Evolutionary conservation across 495 filamentous ascomycete genomes (phyloP), one percentile per base, ranked within the genome.

Genomic region (Neurospora tetrasperma): DNA sequence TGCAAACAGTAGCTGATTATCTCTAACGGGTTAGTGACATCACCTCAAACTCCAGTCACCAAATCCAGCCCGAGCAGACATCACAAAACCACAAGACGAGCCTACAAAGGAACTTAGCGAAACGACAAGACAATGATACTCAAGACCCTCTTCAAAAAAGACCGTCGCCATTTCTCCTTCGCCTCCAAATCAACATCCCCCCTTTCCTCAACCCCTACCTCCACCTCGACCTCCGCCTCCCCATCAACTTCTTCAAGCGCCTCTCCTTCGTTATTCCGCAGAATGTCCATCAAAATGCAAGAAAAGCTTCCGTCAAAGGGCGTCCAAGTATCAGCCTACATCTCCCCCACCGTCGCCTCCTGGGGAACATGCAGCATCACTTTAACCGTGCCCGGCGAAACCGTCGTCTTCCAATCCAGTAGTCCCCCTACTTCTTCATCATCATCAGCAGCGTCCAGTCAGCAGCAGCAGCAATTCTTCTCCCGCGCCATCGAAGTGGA

Each of bases 401-500:
- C 54, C 54, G 54, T 9, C 6, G 54, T 66, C 1, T 35, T 66
- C 54, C 31, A 31, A 16, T 62, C 39, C 39, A 40, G 39, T 40
- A 40, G 39, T 40, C 39, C 39, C 39, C 39, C 39, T 40, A 8
- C 39, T 8, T 40, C 39, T 1, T 8, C 23, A 3, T 39, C 38
- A 0, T 39, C 38, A 8, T 7, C 23, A 14, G 27, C 48, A 8
- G 31, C 54, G 2, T 5, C 23, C 8, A 4, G 2, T 8, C 6
- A 35, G 0, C 23, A 62, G 0, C 23, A 31, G 12, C 46, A 35
- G 12, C 35, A 4, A 38, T 59, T 59, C 3, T 62, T 66, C 54
- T 66, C 54, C 23, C 54, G 83, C 70, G 74, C 81, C 48, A 73
- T 88, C 14, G 85, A 88, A 77, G 83, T 88, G 11, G 85, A 87